Conservation (phyloP, 2,329 filamentous ascomycete species). For the Aphanoascus verrucosus region DNA sequence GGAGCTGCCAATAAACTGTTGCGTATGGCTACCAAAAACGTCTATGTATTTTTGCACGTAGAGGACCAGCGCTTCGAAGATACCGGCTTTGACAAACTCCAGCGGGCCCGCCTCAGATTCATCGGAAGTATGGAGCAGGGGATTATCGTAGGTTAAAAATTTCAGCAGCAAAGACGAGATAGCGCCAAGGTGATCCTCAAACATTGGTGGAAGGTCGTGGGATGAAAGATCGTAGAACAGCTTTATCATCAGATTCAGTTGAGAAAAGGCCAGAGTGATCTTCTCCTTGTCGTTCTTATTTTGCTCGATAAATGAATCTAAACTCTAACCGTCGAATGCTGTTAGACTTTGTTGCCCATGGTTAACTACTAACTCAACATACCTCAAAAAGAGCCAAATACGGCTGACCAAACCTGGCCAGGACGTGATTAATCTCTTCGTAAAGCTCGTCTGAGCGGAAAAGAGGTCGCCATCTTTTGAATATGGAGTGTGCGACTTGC, state of each 20-base stretch:
- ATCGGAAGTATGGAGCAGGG: constrained; percentile 70
- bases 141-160: constrained; percentile 81
- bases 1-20: constrained; percentile 76
- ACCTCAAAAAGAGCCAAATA: constrained; percentile 72
- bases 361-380: constrained; percentile 30
- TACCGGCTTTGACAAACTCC: constrained; percentile 83
- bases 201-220: constrained; percentile 87
- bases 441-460: constrained; percentile 89
- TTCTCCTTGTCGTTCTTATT: constrained; percentile 64
- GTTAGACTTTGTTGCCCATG: not conserved
- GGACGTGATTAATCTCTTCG: constrained; percentile 91
- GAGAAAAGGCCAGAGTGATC: constrained; percentile 69
- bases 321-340: constrained; percentile 26
- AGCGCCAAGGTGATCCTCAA: constrained; percentile 73
- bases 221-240: constrained; percentile 95
- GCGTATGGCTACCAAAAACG: constrained; percentile 69
- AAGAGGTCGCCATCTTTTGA: constrained; percentile 86
- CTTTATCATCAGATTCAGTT: constrained; percentile 79
- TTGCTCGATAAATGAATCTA: constrained; percentile 52
- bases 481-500: constrained; percentile 96
- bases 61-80: constrained; percentile 80
- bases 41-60: constrained; percentile 95
- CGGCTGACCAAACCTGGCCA: constrained; percentile 69
- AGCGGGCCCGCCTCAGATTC: constrained; percentile 77
- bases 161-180: constrained; percentile 78